These are phyloP conservation scores for Fusarium nygamai DNA, from an alignment of 2,329 filamentous ascomycete genomes.

Conservation along the genomic window DNA sequence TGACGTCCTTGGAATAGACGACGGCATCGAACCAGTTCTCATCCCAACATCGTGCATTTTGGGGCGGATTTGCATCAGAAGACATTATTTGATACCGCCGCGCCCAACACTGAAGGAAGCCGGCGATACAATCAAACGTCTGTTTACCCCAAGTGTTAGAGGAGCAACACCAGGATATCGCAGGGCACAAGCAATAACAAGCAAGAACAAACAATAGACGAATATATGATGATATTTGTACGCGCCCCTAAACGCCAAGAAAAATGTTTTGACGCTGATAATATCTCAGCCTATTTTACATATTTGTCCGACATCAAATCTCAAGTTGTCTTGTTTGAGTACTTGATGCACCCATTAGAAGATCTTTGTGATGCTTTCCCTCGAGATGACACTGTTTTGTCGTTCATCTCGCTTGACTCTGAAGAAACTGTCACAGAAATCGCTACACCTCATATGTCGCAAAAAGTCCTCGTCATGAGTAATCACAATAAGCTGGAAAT, in stretches of 20 bases:
- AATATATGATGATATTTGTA: constrained; percentile 10
- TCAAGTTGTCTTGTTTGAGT: not conserved
- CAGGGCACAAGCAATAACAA: not conserved
- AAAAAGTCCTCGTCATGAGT: constrained; percentile 98
- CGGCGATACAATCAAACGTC: not conserved
- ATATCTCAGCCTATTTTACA: constrained; percentile 8
- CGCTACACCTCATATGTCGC: constrained; percentile 89
- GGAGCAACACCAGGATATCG: not conserved
- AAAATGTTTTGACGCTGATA: not conserved
- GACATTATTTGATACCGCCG: not conserved
- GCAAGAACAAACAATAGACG: not conserved
- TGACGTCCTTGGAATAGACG: not conserved
- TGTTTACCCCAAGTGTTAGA: not conserved
- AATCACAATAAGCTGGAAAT: constrained; percentile 98
- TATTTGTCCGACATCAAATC: not conserved
- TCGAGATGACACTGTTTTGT: constrained; percentile 88
- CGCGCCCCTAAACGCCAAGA: constrained; percentile 4
- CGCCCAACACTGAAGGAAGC: not conserved
- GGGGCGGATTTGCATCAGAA: not conserved
- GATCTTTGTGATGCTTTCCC: constrained; percentile 67
- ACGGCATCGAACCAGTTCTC: not conserved
- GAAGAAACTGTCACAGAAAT: constrained; percentile 94
- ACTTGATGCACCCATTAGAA: constrained; percentile 41
- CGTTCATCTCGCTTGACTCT: constrained; percentile 82
- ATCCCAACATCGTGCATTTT: not conserved